A percentile compares a stretch with the other conserved stretches of the same genome.
Conservation (phyloP, 768 basidiomycete genomes). For the Termitomyces sp. region DNA sequence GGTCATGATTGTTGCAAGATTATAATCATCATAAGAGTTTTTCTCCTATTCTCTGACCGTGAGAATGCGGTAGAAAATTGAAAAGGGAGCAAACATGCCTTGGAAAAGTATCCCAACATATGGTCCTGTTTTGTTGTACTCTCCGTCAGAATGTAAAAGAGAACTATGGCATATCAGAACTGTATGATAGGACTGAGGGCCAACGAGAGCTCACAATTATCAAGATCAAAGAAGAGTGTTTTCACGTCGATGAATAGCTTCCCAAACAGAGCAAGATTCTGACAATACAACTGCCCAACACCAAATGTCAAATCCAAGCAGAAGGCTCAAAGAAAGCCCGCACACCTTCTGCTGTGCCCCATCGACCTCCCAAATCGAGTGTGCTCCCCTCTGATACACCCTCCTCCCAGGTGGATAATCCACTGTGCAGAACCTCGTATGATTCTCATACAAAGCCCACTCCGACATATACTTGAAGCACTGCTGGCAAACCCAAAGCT, state of each 20-base stretch:
- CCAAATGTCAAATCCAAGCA: background rate
- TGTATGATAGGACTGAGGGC: background rate
- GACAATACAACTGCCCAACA: constrained; percentile 77
- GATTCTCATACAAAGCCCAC: constrained; percentile 57
- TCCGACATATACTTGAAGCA: constrained; percentile 98
- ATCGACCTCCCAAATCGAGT: constrained; percentile 94
- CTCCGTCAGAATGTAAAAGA: constrained; percentile 92
- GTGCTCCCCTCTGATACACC: constrained; percentile 86
- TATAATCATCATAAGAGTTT: constrained; percentile 93
- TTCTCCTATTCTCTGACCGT: constrained; percentile 61
- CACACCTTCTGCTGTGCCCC: constrained; percentile 78
- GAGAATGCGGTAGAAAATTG: background rate
- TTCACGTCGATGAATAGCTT: constrained; percentile 99
- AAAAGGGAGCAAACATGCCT: constrained; percentile 31
- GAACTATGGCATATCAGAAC: constrained; percentile 38
- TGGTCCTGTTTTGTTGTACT: constrained; percentile 74
- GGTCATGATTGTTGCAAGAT: constrained; percentile 93
- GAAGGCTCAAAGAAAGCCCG: background rate
- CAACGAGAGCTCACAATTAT: constrained; percentile 56
- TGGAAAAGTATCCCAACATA: constrained; percentile 70
- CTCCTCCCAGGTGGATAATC: constrained; percentile 80
- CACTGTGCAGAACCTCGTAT: constrained; percentile 63
- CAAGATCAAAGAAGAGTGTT: constrained; percentile 87
- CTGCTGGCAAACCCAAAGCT: constrained; percentile 81
- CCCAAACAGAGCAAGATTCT: constrained; percentile 92